phyloP scores from a whole-genome alignment of 1,139 yeast genomes.

The Schwanniomyces etchellsii region DNA sequence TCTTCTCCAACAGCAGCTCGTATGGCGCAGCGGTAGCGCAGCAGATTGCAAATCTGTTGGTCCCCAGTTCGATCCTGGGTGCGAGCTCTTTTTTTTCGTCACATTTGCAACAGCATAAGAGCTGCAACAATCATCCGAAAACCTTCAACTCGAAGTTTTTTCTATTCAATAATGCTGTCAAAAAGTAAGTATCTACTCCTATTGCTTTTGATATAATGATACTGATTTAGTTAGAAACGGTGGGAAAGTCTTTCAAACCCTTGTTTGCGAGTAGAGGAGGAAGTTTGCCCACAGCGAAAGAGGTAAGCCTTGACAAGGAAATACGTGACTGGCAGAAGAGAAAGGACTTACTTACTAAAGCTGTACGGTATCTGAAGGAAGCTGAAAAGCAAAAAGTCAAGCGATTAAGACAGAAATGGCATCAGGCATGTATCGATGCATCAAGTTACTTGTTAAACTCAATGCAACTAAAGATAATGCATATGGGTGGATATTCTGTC shows the following conservation, averaged over 20 bases:
- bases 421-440: slow-evolving; percentile 10
- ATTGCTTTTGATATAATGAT: too few relatives aligned
- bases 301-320: too few relatives aligned
- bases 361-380: slow-evolving; percentile 7
- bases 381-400: slow-evolving; percentile 7
- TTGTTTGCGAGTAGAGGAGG: too few relatives aligned
- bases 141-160: too few relatives aligned
- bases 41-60: slow-evolving; percentile 91
- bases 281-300: too few relatives aligned
- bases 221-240: too few relatives aligned
- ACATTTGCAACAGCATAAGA: too few relatives aligned
- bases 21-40: slow-evolving; percentile 91
- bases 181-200: too few relatives aligned
- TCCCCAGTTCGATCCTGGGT: slow-evolving; percentile 83
- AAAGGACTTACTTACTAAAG: slow-evolving; percentile 10
- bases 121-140: too few relatives aligned
- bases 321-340: too few relatives aligned
- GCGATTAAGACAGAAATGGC: slow-evolving; percentile 10
- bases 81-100: slow-evolving; percentile 53
- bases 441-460: slow-evolving; percentile 12
- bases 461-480: slow-evolving; percentile 9
- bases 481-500: slow-evolving; percentile 9
- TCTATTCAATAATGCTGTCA: too few relatives aligned
- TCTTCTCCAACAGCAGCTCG: slow-evolving; percentile 51
- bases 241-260: too few relatives aligned